Evolutionary conservation across 2,329 filamentous ascomycete genomes (phyloP), one percentile per base, ranked within the genome.

Genomic region (Talaromyces sp.): DNA sequence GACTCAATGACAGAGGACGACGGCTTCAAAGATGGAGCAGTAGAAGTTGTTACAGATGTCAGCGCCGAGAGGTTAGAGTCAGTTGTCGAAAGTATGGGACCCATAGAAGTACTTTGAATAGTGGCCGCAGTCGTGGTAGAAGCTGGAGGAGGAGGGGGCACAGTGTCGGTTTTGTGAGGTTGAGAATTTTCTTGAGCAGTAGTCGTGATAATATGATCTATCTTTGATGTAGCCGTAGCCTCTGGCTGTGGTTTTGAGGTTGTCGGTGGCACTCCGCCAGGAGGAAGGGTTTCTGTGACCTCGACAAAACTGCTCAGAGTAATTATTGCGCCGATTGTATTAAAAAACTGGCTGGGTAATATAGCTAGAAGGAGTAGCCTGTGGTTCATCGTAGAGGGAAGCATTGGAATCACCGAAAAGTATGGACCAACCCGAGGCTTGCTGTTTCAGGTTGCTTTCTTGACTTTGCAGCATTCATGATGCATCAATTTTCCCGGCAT

Each of bases 271-370:
- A 19, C 13, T n/a, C 21, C 43, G n/a, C 55, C 55, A 35, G 58
- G 58, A 8, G 49, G 49, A 21, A 60, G 35, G 38, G 58, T 60
- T 52, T 57, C 17, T n/a, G 58, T 60, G 19, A 60, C 54, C 29
- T 57, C 46, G 11, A 60, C 19, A n/a, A 60, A 4, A 11, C 54
- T 60, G 14, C 55, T 60, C 6, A 60, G 21, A 7, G 56, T 31
- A 9, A 60, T 35, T 17, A 57, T 14, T 10, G 51, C 58, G n/a
- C 54, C 58, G n/a, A 46, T 24, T 21, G 43, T 5, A 19, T 19
- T 46, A 5, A 5, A 14, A 24, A 46, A 11, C 9, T 24, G 21
- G 43, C 43, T 46, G 11, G 6, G 13, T 11, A 46, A 21, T 24
- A 46, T 46, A 9, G 43, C 19, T 19, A 46, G 43, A 46, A 21